These are phyloP conservation scores for Thermochaetoides thermophila DNA, from an alignment of 495 filamentous ascomycete species.

Conservation along the genomic window DNA sequence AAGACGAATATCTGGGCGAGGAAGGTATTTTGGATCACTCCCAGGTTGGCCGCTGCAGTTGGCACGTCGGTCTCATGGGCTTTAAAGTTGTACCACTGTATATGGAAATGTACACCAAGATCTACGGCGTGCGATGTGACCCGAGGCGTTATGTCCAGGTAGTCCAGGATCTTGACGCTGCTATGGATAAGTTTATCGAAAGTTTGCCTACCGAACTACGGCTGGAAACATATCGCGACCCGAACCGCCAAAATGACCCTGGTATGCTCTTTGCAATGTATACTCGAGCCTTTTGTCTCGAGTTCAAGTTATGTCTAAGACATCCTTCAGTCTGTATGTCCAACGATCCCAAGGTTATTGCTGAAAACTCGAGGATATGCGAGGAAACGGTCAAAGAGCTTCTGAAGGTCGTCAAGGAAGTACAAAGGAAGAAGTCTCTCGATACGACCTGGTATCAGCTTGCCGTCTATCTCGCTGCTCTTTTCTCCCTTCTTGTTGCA, in stretches of 20 bases:
- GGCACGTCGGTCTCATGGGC: constrained; percentile 45
- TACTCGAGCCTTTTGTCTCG: constrained; percentile 29
- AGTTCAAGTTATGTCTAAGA: constrained; percentile 40
- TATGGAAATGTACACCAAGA: constrained; percentile 54
- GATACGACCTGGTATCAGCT: constrained; percentile 70
- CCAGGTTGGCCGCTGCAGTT: constrained; percentile 43
- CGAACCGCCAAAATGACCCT: constrained; percentile 36
- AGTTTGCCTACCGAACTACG: constrained; percentile 41
- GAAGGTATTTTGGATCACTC: constrained; percentile 31
- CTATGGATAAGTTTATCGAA: constrained; percentile 39
- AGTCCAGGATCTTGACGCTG: constrained; percentile 46
- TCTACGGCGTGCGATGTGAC: constrained; percentile 49
- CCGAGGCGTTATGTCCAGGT: constrained; percentile 45
- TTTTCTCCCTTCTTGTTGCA: constrained; percentile 57
- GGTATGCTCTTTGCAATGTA: constrained; percentile 40
- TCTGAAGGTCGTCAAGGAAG: constrained; percentile 40
- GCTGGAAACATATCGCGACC: constrained; percentile 30
- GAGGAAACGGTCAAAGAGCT: constrained; percentile 50
- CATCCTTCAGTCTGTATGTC: constrained; percentile 60
- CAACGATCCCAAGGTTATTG: constrained; percentile 41
- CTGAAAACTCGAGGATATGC: constrained; percentile 52
- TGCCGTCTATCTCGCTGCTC: constrained; percentile 56
- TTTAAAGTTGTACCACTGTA: constrained; percentile 45
- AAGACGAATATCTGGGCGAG: constrained; percentile 49
- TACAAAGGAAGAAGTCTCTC: constrained; percentile 49